Evolutionary conservation across 73 alveolate genomes (phyloP).

Genomic region (Symbiodinium natans): DNA sequence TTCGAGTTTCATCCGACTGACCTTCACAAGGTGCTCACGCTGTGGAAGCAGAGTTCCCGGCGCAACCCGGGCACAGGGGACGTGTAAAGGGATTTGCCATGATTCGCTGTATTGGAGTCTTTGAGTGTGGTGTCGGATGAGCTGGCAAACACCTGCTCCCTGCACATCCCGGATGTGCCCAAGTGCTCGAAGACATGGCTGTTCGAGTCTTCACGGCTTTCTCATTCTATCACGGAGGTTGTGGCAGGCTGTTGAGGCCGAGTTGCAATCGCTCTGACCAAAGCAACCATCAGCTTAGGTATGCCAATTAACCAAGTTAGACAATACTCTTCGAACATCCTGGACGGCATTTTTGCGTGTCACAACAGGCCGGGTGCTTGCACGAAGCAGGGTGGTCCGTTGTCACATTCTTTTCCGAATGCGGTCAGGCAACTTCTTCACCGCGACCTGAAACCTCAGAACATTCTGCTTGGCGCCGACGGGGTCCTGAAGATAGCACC

Average conservation of each 20-base stretch:
- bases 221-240: no score
- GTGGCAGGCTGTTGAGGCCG: background rate
- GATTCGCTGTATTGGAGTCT: no score
- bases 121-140: no score
- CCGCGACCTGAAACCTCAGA: constrained; percentile 67
- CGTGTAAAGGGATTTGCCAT: no score
- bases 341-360: background rate
- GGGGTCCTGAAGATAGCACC: constrained; percentile 95
- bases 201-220: no score
- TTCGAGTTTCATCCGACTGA: constrained; percentile 26
- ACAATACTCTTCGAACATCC: background rate
- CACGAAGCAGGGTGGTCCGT: no score
- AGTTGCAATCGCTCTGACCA: no score
- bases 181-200: no score
- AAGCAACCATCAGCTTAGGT: no score
- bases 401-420: background rate
- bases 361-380: background rate
- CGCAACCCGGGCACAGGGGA: background rate
- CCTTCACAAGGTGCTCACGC: background rate
- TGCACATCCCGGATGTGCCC: no score
- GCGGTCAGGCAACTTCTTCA: background rate
- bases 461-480: constrained; percentile 82
- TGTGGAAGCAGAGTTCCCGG: background rate
- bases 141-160: no score
- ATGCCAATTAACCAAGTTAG: background rate